Percentiles rank a stretch among this genome's conserved stretches.
Conservation (phyloP, 2,329 filamentous ascomycete species). For the Fusarium drepaniforme region DNA sequence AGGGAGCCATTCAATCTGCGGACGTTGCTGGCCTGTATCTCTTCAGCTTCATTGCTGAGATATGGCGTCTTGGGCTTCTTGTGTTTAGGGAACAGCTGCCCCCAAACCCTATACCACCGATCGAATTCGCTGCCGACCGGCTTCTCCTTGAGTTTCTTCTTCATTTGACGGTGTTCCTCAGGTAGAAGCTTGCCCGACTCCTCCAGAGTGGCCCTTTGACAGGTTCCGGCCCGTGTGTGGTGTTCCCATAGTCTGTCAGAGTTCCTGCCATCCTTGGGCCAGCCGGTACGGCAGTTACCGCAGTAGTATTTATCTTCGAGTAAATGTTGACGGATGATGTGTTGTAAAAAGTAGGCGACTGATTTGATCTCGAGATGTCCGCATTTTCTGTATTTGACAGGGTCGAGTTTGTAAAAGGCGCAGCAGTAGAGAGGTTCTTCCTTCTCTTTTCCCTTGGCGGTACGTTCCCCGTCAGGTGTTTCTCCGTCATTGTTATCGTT, state of each 20-base stretch:
- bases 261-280: background rate
- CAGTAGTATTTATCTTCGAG: background rate
- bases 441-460: background rate
- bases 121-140: background rate
- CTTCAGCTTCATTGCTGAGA: background rate
- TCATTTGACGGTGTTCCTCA: background rate
- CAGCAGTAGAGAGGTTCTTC: background rate
- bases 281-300: background rate
- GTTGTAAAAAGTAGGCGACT: background rate
- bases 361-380: background rate
- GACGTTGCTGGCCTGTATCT: background rate
- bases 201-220: background rate
- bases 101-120: background rate
- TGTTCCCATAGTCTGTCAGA: background rate
- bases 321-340: background rate
- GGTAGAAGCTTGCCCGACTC: background rate
- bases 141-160: background rate
- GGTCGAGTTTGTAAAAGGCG: background rate
- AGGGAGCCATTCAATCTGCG: background rate
- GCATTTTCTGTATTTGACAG: background rate
- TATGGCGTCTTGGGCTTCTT: background rate
- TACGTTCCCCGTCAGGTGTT: background rate
- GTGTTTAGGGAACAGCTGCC: background rate
- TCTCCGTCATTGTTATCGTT: background rate
- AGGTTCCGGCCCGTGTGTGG: background rate